phyloP scores from a whole-genome alignment of 2,329 filamentous ascomycete species.

The Trichoderma sp. region DNA sequence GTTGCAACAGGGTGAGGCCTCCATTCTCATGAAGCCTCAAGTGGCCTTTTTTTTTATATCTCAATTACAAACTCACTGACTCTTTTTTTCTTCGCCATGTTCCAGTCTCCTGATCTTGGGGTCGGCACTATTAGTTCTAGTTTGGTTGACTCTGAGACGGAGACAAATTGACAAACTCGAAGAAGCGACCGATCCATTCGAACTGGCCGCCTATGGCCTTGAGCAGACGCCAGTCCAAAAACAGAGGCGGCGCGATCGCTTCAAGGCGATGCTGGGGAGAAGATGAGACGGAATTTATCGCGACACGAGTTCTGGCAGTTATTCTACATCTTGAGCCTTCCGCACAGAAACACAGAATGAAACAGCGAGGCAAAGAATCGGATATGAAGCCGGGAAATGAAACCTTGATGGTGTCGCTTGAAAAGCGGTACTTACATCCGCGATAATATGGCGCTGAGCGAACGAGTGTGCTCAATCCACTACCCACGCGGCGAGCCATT shows the following conservation, averaged over 20 bases:
- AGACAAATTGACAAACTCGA: slow-evolving; percentile 3
- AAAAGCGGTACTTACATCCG: not conserved
- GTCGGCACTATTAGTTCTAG: slow-evolving; percentile 1
- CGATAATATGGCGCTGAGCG: not conserved
- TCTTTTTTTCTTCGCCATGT: not conserved
- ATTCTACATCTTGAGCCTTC: not conserved
- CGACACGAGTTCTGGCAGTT: not conserved
- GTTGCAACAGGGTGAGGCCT: slow-evolving; percentile 1
- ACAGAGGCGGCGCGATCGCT: slow-evolving; percentile 10
- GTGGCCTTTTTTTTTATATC: not conserved
- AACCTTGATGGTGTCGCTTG: not conserved
- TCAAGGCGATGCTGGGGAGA: not conserved
- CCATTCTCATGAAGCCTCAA: not conserved
- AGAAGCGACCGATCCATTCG: slow-evolving; percentile 14
- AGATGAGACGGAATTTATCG: not conserved
- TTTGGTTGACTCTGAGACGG: slow-evolving; percentile 9
- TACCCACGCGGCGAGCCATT: not conserved
- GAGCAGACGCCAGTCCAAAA: not conserved
- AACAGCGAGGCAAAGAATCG: not conserved
- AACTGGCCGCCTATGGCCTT: slow-evolving; percentile 11
- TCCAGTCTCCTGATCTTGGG: not conserved
- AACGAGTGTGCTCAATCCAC: not conserved
- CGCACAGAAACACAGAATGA: no score
- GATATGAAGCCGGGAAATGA: not conserved
- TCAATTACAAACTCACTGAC: not conserved